phyloP scores from a whole-genome alignment of 768 basidiomycete genomes.

The Stropharia rugosoannulata region DNA sequence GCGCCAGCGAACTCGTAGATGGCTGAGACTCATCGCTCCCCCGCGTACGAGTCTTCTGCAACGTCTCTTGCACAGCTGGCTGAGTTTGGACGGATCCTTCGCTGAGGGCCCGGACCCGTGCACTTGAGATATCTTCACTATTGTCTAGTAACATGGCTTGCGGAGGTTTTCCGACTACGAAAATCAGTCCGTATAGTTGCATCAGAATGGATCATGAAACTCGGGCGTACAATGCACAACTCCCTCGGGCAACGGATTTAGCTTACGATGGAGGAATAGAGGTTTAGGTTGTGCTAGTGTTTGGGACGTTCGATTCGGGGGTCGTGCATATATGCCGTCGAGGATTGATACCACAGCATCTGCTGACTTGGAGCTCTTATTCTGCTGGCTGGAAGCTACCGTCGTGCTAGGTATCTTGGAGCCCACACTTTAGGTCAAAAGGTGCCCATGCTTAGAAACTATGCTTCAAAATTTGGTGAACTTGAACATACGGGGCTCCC shows the following conservation, averaged over 20 bases:
- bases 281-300: neutral
- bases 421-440: too few relatives aligned
- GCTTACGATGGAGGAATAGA: neutral
- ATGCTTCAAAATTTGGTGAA: too few relatives aligned
- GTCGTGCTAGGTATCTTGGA: neutral
- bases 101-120: neutral
- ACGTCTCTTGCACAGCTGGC: too few relatives aligned
- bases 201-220: neutral
- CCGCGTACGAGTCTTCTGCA: too few relatives aligned
- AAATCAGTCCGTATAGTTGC: neutral
- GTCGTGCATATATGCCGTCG: constrained; percentile 9
- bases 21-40: neutral
- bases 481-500: too few relatives aligned
- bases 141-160: neutral
- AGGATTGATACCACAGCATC: constrained; percentile 4
- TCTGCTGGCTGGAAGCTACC: neutral
- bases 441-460: too few relatives aligned
- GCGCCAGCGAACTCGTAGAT: constrained; percentile 7
- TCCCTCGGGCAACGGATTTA: neutral
- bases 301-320: neutral
- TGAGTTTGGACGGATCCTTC: neutral
- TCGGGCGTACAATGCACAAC: neutral
- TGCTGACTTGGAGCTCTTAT: neutral
- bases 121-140: neutral
- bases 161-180: neutral